A percentile compares a stretch with the other conserved stretches of the same genome.
phyloP scores from a whole-genome alignment of 805 yeast species.

The Candida succiphila region DNA sequence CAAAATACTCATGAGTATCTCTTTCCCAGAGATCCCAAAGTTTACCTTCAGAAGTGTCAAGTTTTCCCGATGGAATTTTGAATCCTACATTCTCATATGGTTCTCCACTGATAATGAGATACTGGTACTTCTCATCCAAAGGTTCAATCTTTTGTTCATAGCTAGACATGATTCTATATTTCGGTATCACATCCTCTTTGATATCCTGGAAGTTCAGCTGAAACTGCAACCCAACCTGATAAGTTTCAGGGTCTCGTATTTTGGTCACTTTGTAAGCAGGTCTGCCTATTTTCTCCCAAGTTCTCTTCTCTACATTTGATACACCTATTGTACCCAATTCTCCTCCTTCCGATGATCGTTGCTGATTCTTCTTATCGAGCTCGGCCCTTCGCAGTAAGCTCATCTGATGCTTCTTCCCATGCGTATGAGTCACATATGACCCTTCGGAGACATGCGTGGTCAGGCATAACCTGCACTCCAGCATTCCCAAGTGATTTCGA shows the following conservation, averaged over 20 bases:
- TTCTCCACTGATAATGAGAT: slow-evolving; percentile 73
- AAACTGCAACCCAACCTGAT: slow-evolving; percentile 55
- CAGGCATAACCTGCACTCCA: slow-evolving; percentile 77
- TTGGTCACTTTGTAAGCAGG: slow-evolving; percentile 67
- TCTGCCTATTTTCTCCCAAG: slow-evolving; percentile 53
- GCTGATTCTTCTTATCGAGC: slow-evolving; percentile 16
- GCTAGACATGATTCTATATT: slow-evolving; percentile 67
- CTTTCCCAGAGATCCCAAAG: slow-evolving; percentile 70
- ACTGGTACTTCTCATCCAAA: slow-evolving; percentile 46
- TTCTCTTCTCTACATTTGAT: slow-evolving; percentile 33
- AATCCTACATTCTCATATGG: slow-evolving; percentile 81
- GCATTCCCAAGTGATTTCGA: slow-evolving; percentile 71
- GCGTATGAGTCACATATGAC: slow-evolving; percentile 74
- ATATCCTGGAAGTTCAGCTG: slow-evolving; percentile 47
- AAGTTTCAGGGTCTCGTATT: slow-evolving; percentile 50
- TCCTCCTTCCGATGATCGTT: no score
- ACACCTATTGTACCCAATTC: slow-evolving; percentile 10
- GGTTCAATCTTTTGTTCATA: slow-evolving; percentile 50
- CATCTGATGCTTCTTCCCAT: slow-evolving; percentile 74
- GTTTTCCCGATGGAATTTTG: slow-evolving; percentile 55
- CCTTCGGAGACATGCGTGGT: slow-evolving; percentile 77
- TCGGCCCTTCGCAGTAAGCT: slow-evolving; percentile 58
- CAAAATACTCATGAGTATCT: slow-evolving; percentile 55
- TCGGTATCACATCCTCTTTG: slow-evolving; percentile 38
- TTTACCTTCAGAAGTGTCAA: slow-evolving; percentile 29